Evolutionary conservation across 176 grass and related monocot species (phyloP).

Genomic region (Oryza coarctata): DNA sequence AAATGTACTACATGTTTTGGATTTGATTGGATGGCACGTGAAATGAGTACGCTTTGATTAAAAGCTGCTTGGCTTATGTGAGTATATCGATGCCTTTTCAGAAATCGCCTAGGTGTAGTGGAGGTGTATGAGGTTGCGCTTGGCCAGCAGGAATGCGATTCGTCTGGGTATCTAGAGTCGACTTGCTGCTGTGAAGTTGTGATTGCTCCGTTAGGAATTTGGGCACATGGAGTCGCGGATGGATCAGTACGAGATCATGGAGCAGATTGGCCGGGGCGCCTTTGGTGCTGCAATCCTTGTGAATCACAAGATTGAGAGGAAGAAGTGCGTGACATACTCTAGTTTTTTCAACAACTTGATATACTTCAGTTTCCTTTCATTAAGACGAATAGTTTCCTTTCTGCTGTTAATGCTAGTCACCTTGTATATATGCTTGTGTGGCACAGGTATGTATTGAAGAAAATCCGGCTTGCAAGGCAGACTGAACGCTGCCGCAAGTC

Average conservation of each 20-base stretch:
- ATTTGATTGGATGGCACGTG: constrained; percentile 41
- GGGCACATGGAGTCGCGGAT: constrained; percentile 82
- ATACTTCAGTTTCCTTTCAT: background rate
- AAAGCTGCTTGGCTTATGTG: constrained; percentile 31
- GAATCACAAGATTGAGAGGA: constrained; percentile 95
- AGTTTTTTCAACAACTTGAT: background rate
- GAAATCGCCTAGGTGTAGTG: constrained; percentile 9
- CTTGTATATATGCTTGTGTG: constrained; percentile 9
- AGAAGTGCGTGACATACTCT: constrained; percentile 44
- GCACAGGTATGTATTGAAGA: constrained; percentile 91
- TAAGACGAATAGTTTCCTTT: background rate
- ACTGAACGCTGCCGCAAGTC: constrained; percentile 85
- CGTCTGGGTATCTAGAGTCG: background rate
- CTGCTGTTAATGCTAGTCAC: background rate
- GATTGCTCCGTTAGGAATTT: constrained; percentile 10
- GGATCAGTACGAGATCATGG: constrained; percentile 99
- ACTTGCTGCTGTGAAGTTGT: constrained; percentile 9
- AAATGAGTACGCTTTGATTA: constrained; percentile 30
- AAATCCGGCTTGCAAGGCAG: constrained; percentile 90
- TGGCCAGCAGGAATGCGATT: constrained; percentile 30
- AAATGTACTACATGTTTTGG: constrained; percentile 9
- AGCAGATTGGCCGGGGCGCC: constrained; percentile 91
- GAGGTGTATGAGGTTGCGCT: constrained; percentile 22
- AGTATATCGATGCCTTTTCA: constrained; percentile 34
- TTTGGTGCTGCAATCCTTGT: constrained; percentile 96